A percentile compares a stretch with the other conserved stretches of the same genome.
Conservation (phyloP, 1,284 basidiomycete genomes). For the Pisolithus thermaeus region DNA sequence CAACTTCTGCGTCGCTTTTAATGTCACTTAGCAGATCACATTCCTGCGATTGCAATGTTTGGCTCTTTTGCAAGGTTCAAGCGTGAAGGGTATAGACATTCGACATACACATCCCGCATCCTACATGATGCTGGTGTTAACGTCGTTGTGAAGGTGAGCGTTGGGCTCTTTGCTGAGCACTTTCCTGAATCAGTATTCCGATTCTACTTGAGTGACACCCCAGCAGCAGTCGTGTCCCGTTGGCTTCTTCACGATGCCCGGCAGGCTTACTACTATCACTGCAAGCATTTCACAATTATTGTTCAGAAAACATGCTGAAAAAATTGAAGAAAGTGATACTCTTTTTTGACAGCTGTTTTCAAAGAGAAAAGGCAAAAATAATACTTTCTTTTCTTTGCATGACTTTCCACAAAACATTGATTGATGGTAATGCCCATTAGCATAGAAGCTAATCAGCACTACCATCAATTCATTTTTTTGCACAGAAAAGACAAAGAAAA, state of each 20-base stretch:
- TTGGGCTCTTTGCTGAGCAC: background rate
- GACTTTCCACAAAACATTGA: too few relatives aligned
- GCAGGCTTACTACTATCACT: slow-evolving; percentile 63
- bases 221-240: slow-evolving; percentile 60
- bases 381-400: too few relatives aligned
- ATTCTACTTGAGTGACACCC: slow-evolving; percentile 46
- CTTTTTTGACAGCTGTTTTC: too few relatives aligned
- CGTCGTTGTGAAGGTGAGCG: slow-evolving; percentile 44
- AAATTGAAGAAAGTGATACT: too few relatives aligned
- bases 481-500: too few relatives aligned
- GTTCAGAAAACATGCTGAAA: too few relatives aligned
- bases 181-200: background rate
- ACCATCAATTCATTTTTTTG: too few relatives aligned
- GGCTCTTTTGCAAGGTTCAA: slow-evolving; percentile 65
- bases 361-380: too few relatives aligned
- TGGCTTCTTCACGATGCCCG: slow-evolving; percentile 68
- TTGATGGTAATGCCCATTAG: too few relatives aligned
- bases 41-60: slow-evolving; percentile 77
- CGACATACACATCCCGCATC: slow-evolving; percentile 23
- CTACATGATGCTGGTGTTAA: slow-evolving; percentile 21
- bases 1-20: slow-evolving; percentile 2
- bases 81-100: slow-evolving; percentile 59
- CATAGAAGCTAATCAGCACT: too few relatives aligned
- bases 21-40: slow-evolving; percentile 33
- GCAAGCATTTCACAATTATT: too few relatives aligned